These are phyloP conservation scores for Umbelopsis ramanniana DNA, from an alignment of 192 early-diverging fungal genomes.

Conservation along the genomic window DNA sequence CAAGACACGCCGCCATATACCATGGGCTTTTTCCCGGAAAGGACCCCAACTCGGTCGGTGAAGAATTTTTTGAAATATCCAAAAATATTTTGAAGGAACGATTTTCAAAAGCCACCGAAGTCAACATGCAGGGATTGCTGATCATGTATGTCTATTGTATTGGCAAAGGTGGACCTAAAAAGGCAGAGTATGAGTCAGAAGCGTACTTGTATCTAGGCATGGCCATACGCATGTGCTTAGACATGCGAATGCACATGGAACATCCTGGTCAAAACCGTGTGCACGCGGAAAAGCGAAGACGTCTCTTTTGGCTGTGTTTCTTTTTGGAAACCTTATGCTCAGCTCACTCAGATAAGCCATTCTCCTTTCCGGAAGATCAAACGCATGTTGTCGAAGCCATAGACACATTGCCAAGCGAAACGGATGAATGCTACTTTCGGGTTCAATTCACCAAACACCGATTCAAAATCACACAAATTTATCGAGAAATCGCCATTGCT, in stretches of 20 bases:
- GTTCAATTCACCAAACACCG: slow-evolving; percentile 25
- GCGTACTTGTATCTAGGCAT: slow-evolving; percentile 35
- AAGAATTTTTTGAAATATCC: slow-evolving; percentile 22
- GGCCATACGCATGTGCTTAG: slow-evolving; percentile 33
- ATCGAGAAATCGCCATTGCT: slow-evolving; percentile 14
- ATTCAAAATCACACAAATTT: slow-evolving; percentile 21
- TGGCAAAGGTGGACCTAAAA: slow-evolving; percentile 9
- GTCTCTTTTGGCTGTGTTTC: slow-evolving; percentile 24
- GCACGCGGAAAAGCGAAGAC: slow-evolving; percentile 14
- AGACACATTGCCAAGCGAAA: slow-evolving; percentile 19
- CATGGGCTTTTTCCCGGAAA: slow-evolving; percentile 28
- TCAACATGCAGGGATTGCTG: slow-evolving; percentile 24
- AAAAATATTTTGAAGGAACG: slow-evolving; percentile 24
- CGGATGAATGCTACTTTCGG: slow-evolving; percentile 14
- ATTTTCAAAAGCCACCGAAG: slow-evolving; percentile 9
- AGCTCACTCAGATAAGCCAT: slow-evolving; percentile 30
- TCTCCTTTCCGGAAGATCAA: slow-evolving; percentile 18
- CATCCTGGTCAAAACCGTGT: not conserved
- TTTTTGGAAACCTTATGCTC: slow-evolving; percentile 33
- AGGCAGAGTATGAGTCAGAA: slow-evolving; percentile 27
- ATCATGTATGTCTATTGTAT: slow-evolving; percentile 33
- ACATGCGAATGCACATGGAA: slow-evolving; percentile 30
- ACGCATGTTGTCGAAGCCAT: not conserved
- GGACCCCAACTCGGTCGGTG: slow-evolving; percentile 30
- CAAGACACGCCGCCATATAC: slow-evolving; percentile 29